Evolutionary conservation across 805 yeast genomes (phyloP), one percentile per base, ranked within the genome.

Genomic region (Clavispora asparagi): DNA sequence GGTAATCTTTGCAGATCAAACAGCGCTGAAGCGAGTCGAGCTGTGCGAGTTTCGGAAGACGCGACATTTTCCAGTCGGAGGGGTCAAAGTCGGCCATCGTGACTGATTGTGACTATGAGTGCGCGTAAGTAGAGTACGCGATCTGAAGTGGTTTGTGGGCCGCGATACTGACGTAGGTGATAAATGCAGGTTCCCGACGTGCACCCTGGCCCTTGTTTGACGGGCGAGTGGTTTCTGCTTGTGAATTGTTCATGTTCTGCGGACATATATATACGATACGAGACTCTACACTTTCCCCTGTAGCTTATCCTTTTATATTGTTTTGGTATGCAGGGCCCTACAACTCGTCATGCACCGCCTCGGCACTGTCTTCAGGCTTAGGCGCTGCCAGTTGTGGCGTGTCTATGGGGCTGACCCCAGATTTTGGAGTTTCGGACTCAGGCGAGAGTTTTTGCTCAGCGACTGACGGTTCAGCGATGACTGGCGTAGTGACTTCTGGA

Each of bases 1-100:
- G 71, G 52, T 85, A 79, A 49, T 89, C 97, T 57, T 90, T 87
- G 64, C 98, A 91, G 9, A 91, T 85, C 55, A 85, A 90, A 60
- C 98, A 91, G 58, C 96, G 61, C 42, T 89, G 69, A 25, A 83
- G 68, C 1, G 88, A 73, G 52, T 91, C 97, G 2, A 91, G 65
- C 42, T 76, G 82, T 2, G 73, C 55, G 3, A 88, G 61, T 14
- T 62, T 65, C 4, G 95, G 90, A 7, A 83, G 57, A 14, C 57
- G 54, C 1, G 90, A 78, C 2, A 49, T 42, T 5, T 61, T 46
- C 83, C 92, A 89, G 59, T 89, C 96, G 10, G 83, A 68, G 0
- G 95, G 83, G 61, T 88, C 95, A 40, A 51, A 27, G 40, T 33
- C 37, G 32, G 23, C 16, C 35, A 23, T 37, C 13, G 39, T 9